These are phyloP conservation scores for Trichophyton simii DNA, from an alignment of 2,329 filamentous ascomycete genomes.

Conservation along the genomic window DNA sequence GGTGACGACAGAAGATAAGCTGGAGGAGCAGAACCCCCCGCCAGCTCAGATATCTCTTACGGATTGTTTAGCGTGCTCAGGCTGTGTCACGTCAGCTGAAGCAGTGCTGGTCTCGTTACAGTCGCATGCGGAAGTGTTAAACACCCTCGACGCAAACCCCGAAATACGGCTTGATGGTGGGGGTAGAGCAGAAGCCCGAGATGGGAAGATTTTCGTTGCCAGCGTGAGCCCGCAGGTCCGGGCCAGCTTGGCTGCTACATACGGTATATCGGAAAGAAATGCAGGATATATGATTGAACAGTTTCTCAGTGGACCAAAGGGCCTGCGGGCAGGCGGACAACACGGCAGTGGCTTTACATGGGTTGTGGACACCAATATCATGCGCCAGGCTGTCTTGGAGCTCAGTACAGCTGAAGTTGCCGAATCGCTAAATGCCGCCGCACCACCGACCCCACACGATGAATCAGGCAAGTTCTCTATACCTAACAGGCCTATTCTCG, in stretches of 20 bases:
- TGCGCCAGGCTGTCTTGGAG: conserved; percentile 72
- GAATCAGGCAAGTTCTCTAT: conserved; percentile 14
- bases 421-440: conserved; percentile 20
- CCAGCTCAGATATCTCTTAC: conserved; percentile 91
- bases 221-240: conserved; percentile 85
- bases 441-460: conserved; percentile 8
- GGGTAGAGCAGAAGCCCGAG: conserved; percentile 36
- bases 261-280: conserved; percentile 57
- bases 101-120: conserved; percentile 92
- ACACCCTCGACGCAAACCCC: conserved; percentile 56
- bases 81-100: conserved; percentile 93
- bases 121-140: conserved; percentile 81
- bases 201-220: conserved; percentile 73
- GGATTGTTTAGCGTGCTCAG: conserved; percentile 93
- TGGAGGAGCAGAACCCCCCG: conserved; percentile 43
- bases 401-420: conserved; percentile 62
- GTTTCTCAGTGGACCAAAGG: conserved; percentile 57
- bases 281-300: conserved; percentile 74
- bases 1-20: conserved; percentile 83
- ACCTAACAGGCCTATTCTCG: conserved; percentile 44
- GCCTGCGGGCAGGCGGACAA: conserved; percentile 56
- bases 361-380: conserved; percentile 78
- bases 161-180: conserved; percentile 26
- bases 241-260: conserved; percentile 77
- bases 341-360: conserved; percentile 70